Base-by-base conservation (phyloP, 176 grass and related monocot species). In the Musa troglodytarum region DNA sequence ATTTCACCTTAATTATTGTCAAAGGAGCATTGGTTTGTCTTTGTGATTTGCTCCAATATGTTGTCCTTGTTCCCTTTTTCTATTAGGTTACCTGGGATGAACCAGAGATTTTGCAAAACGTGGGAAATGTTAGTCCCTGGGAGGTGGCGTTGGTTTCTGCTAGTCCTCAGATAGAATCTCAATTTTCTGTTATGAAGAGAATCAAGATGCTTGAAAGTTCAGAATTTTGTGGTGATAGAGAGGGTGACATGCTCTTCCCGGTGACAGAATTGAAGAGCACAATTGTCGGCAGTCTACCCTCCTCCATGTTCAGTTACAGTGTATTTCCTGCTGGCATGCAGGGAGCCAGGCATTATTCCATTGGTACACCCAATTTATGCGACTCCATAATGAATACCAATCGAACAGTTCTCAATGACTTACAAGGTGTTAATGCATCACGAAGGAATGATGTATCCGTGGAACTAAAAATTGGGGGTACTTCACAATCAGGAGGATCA, bases 271-370 rank as follows among this genome's bases (percentile, higher is more conserved):
- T 50, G 10, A 34, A 43, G 16, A 53, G 34, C 28, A 56, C 8
- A 21, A 58, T 14, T 26, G 24, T 24, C 4, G 21, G n/a, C 10
- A 49, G 6, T 76, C 19, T 63, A 63, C 49, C 19, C 54, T 29
- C 29, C n/a, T 22, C 34, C 6, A 4, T 29, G 16, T 21, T 79
- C 51, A 17, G 55, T 72, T 28, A 51, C 68, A 61, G 19, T 70
- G 2, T 43, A 43, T 43, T 72, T 79, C 77, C 68, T 79, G 67
- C 77, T 79, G 68, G 77, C 77, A 79, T 79, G 77, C 77, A 79
- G 77, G 77, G 77, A 79, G 54, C 77, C 77, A 79, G 67, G 77
- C 67, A 79, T 59, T 25, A 71, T 59, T 68, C 26, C 21, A 17
- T 79, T 13, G 50, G 4, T 78, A 5, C 54, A 26, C 64, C 50